These are phyloP conservation scores for Ramaria rubella DNA, from an alignment of 768 basidiomycete genomes.

Conservation along the genomic window DNA sequence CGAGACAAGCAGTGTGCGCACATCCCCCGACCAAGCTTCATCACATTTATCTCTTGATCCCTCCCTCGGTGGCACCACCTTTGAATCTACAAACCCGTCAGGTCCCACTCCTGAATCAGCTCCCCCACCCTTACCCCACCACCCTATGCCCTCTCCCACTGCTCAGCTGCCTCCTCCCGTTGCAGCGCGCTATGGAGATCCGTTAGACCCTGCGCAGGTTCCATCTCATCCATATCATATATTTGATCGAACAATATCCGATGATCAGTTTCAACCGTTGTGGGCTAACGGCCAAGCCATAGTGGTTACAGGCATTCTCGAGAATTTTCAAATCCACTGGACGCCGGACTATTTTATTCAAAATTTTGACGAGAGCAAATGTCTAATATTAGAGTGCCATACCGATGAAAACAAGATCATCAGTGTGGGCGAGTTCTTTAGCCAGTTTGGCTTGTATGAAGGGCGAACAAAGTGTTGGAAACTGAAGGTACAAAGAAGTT, in stretches of 20 bases:
- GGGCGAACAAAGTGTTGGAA: constrained; percentile 58
- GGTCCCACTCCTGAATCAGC: neutral
- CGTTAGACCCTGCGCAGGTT: constrained; percentile 26
- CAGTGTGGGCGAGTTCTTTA: constrained; percentile 76
- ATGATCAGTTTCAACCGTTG: constrained; percentile 53
- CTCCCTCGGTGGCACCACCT: neutral
- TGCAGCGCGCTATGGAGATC: constrained; percentile 9
- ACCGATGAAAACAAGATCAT: constrained; percentile 54
- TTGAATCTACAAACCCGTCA: neutral
- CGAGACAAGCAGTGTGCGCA: constrained; percentile 10
- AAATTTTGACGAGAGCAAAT: constrained; percentile 54
- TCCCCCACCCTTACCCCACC: neutral
- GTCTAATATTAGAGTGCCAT: constrained; percentile 80
- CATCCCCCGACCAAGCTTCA: constrained; percentile 1
- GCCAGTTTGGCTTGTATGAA: constrained; percentile 61
- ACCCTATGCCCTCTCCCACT: neutral
- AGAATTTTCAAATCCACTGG: constrained; percentile 67
- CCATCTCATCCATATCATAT: constrained; percentile 41
- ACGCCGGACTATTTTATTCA: constrained; percentile 74
- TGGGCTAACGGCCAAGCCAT: constrained; percentile 76
- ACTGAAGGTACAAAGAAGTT: constrained; percentile 48
- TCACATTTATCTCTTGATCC: neutral
- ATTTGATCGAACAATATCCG: constrained; percentile 44
- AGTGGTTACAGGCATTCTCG: constrained; percentile 60
- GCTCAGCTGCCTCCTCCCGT: neutral